Evolutionary conservation across 305 asterid genomes (phyloP).

Genomic region (Solanum hybrid): DNA sequence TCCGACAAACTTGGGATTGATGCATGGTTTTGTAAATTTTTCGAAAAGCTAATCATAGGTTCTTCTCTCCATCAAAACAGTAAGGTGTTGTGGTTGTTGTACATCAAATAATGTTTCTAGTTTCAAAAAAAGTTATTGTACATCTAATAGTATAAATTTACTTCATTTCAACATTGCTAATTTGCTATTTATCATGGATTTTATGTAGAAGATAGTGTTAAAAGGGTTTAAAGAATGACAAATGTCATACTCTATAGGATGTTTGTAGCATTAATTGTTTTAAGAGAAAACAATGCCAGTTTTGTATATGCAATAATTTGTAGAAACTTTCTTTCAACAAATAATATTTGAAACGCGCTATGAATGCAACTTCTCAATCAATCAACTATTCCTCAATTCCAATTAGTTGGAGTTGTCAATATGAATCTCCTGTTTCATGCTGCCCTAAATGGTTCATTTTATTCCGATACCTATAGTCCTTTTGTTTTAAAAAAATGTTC

Average conservation of each 20-base stretch:
- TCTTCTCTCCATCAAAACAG: not conserved
- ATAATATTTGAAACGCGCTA: not conserved
- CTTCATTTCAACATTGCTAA: not conserved
- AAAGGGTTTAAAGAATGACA: not conserved
- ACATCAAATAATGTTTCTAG: not conserved
- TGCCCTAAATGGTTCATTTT: not conserved
- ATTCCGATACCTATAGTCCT: not conserved
- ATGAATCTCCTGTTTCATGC: not conserved
- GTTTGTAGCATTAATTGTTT: not conserved
- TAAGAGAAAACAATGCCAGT: not conserved
- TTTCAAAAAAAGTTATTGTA: not conserved
- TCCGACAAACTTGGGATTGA: not conserved
- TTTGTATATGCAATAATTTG: not conserved
- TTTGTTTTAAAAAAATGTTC: not conserved
- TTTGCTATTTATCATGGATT: not conserved
- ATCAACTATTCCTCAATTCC: not conserved
- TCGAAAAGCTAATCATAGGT: not conserved
- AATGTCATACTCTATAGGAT: not conserved
- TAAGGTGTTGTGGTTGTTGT: not conserved
- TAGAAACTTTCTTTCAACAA: not conserved
- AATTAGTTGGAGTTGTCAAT: not conserved
- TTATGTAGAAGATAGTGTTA: not conserved
- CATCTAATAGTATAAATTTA: not conserved
- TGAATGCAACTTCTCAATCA: not conserved
- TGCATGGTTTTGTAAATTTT: not conserved